Base-by-base conservation (phyloP, 2,329 filamentous ascomycete genomes). In the Domatiomyces catenatus region DNA sequence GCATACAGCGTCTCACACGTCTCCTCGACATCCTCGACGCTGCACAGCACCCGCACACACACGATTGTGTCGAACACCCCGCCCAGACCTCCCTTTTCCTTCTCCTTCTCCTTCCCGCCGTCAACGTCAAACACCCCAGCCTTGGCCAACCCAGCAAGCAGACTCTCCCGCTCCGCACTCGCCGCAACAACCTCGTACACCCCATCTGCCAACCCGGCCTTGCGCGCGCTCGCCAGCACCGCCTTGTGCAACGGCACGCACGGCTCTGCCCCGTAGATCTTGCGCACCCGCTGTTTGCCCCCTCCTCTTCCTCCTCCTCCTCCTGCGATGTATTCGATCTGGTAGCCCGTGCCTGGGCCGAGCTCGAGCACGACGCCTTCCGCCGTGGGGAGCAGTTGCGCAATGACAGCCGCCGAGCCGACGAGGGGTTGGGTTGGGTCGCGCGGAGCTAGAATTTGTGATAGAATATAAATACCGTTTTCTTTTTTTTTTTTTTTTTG, bases 251-350 rank as follows among this genome's bases (percentile, higher is more conserved):
- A 63, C 0, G 67, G 66, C 3, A 58, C 51, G 42, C 71, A 72
- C 0, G 76, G 76, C 58, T 79, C 76, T 1, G 74, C 69, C 44
- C 74, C 76, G 54, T 77, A 79, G 44, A 78, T 69, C 12, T 65
- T 63, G 7, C 56, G 66, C 52, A 77, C 63, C 62, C 49, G 66
- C 60, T 6, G 65, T n/a, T n/a, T n/a, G n/a, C n/a, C n/a, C n/a
- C n/a, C n/a, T n/a, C n/a, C n/a, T n/a, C n/a, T n/a, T n/a, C n/a
- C n/a, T n/a, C n/a, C n/a, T n/a, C n/a, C n/a, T n/a, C n/a, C n/a
- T n/a, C n/a, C 42, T 3, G 42, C 61, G 53, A 77, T 74, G 45
- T 67, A 66, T 0, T 63, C 63, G 46, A 77, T 65, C 50, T 76
- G 70, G 12, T 71, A 67, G 28, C 76, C 76, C 26, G 66, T 72